Conservation (phyloP, 306 rosid species). For the Trifolium dubium region DNA sequence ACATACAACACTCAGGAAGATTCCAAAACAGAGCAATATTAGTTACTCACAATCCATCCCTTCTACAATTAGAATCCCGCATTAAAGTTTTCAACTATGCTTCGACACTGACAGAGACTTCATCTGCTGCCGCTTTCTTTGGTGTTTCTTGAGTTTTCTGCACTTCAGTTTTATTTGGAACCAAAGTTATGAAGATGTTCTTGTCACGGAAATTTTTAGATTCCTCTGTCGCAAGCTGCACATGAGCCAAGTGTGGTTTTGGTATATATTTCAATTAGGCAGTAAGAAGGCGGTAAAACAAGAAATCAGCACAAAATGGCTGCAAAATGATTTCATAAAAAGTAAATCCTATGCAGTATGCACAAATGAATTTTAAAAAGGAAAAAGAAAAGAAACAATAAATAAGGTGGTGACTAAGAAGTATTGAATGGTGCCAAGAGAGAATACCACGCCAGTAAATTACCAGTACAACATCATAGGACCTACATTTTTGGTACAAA, state of each 20-base stretch:
- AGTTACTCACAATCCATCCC: constrained; percentile 44
- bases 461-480: not conserved
- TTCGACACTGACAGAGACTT: constrained; percentile 76
- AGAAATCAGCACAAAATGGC: constrained; percentile 1
- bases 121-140: constrained; percentile 65
- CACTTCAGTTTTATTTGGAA: constrained; percentile 76
- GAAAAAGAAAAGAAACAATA: not conserved
- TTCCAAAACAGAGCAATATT: constrained; percentile 47
- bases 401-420: constrained; percentile 4
- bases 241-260: constrained; percentile 38
- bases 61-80: constrained; percentile 45
- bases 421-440: constrained; percentile 8
- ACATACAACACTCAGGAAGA: constrained; percentile 57
- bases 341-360: constrained; percentile 19
- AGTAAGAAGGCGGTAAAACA: constrained; percentile 1
- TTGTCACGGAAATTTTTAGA: constrained; percentile 83
- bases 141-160: constrained; percentile 82
- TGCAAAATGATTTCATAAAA: constrained; percentile 19
- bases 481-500: not conserved
- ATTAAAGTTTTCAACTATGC: constrained; percentile 35
- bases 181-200: constrained; percentile 69
- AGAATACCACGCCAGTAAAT: not conserved
- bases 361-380: constrained; percentile 16
- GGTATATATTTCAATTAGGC: constrained; percentile 25
- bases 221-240: constrained; percentile 93